phyloP scores from a whole-genome alignment of 2,329 filamentous ascomycete species.

The Colletotrichum sp. region DNA sequence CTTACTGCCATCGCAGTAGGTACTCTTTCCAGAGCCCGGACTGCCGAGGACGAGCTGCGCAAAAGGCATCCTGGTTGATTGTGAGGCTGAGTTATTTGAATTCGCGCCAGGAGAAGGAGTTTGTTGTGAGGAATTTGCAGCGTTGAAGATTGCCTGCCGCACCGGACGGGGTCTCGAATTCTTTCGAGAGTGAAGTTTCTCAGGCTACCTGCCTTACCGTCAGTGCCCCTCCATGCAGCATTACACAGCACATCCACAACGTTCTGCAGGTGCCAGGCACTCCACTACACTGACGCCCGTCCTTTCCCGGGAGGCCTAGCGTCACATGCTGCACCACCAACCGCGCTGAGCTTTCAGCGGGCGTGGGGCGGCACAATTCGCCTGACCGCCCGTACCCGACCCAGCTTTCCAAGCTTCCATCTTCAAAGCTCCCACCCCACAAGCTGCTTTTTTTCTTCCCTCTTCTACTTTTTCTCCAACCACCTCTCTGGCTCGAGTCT shows the following conservation, averaged over 20 bases:
- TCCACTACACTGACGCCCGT: neutral
- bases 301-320: neutral
- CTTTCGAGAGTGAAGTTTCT: conserved; percentile 5
- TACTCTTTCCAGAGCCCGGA: conserved; percentile 94
- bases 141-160: neutral
- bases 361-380: conserved; percentile 15
- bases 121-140: neutral
- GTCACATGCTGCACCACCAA: conserved; percentile 12
- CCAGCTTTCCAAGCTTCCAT: conserved; percentile 12
- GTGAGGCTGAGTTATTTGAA: neutral
- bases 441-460: conserved; percentile 12
- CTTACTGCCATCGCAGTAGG: conserved; percentile 93
- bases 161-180: neutral
- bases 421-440: conserved; percentile 14
- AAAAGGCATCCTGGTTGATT: conserved; percentile 56
- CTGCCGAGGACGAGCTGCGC: conserved; percentile 89
- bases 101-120: neutral
- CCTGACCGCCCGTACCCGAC: conserved; percentile 14
- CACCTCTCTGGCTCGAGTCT: conserved; percentile 3
- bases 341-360: neutral
- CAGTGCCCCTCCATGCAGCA: conserved; percentile 14
- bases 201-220: neutral
- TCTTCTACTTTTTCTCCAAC: conserved; percentile 15
- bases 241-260: neutral
- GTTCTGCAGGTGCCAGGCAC: neutral